Percentiles rank a stretch among this genome's conserved stretches.
Evolutionary conservation across 2,329 filamentous ascomycete species (phyloP).

Genomic region (Fusarium burgessii): DNA sequence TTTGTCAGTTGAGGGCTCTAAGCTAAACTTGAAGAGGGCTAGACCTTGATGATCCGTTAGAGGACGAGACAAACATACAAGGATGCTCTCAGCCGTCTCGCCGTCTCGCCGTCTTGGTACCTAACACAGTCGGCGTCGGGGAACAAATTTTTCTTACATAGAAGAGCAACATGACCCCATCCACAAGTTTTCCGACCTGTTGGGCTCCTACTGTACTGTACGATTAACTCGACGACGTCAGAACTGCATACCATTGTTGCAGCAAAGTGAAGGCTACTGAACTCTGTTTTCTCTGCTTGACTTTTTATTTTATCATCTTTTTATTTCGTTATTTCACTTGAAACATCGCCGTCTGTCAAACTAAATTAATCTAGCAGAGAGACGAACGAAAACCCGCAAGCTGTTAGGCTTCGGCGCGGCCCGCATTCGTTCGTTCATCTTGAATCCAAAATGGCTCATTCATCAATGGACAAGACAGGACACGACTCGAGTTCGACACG

Average conservation of each 20-base stretch:
- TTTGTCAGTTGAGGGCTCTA: neutral
- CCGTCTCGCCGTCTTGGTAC: neutral
- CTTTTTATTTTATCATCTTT: neutral
- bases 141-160: neutral
- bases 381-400: neutral
- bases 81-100: neutral
- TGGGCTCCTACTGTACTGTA: neutral
- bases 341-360: slow-evolving; percentile 12
- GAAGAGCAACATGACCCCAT: neutral
- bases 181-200: neutral
- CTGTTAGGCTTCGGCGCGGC: slow-evolving; percentile 33
- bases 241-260: neutral
- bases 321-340: neutral
- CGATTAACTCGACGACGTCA: neutral
- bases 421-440: slow-evolving; percentile 11
- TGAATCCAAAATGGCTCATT: slow-evolving; percentile 27
- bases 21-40: neutral
- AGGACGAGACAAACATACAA: neutral
- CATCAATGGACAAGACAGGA: slow-evolving; percentile 11
- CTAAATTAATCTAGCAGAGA: slow-evolving; percentile 17
- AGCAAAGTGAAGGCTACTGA: neutral
- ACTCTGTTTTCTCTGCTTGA: too few relatives aligned
- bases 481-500: slow-evolving; percentile 15
- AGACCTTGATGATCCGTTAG: neutral
- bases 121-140: neutral